Conservation (phyloP, 2,329 filamentous ascomycete species). For the Boeremia exigua region DNA sequence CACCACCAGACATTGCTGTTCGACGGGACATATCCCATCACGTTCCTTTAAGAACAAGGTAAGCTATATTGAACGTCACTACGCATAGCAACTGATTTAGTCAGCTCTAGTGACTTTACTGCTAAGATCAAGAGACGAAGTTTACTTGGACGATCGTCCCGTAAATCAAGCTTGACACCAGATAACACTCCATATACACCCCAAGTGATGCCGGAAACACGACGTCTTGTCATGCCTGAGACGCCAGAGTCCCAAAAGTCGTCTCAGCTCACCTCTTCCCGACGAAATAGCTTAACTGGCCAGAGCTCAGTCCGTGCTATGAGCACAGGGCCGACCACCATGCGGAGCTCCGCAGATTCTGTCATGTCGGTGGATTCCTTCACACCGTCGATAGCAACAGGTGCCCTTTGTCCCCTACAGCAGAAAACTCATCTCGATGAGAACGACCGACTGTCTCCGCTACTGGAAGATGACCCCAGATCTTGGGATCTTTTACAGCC, state of each 20-base stretch:
- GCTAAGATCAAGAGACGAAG: constrained; percentile 26
- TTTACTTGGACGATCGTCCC: constrained; percentile 9
- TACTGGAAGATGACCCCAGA: constrained; percentile 60
- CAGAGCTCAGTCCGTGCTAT: constrained; percentile 17
- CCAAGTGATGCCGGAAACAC: constrained; percentile 12
- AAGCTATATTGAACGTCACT: constrained; percentile 2
- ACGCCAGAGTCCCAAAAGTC: constrained; percentile 25
- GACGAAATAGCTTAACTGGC: constrained; percentile 15
- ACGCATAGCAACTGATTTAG: constrained; percentile 18
- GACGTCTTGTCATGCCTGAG: constrained; percentile 19
- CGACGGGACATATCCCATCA: constrained; percentile 41
- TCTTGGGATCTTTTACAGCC: constrained; percentile 61
- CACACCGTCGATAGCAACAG: constrained; percentile 41
- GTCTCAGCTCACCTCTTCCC: constrained; percentile 23
- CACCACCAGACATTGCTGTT: constrained; percentile 42
- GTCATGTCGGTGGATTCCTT: constrained; percentile 44
- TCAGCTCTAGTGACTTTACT: constrained; percentile 33
- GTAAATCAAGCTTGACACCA: constrained; percentile 17
- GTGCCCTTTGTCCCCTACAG: constrained; percentile 52
- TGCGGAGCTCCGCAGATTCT: constrained; percentile 46
- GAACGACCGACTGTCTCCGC: constrained; percentile 53
- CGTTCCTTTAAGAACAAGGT: constrained; percentile 48
- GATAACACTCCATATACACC: constrained; percentile 15
- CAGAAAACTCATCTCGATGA: constrained; percentile 51
- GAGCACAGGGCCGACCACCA: constrained; percentile 30